phyloP scores from a whole-genome alignment of 2,329 filamentous ascomycete genomes.

The Fusarium paranaense region DNA sequence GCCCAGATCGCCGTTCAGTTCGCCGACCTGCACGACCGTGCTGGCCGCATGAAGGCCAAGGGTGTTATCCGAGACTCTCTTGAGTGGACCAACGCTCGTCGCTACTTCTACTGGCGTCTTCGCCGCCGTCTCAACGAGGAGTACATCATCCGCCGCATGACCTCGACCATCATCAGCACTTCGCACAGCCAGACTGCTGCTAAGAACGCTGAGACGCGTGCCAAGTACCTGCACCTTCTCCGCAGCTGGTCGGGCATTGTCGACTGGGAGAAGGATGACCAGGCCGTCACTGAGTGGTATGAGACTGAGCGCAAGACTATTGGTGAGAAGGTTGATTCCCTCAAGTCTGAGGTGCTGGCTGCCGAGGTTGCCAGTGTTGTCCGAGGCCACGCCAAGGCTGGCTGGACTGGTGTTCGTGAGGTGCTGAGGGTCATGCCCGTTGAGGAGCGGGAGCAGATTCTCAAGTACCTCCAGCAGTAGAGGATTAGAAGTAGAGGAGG shows the following conservation, averaged over 20 bases:
- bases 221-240: slow-evolving; percentile 78
- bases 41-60: slow-evolving; percentile 98
- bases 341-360: slow-evolving; percentile 78
- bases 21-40: slow-evolving; percentile 95
- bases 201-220: slow-evolving; percentile 66
- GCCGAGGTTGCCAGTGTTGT: slow-evolving; percentile 60
- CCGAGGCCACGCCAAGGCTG: slow-evolving; percentile 68
- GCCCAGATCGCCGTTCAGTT: slow-evolving; percentile 96
- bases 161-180: slow-evolving; percentile 53
- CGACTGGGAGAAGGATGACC: slow-evolving; percentile 83
- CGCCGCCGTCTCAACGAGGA: slow-evolving; percentile 97
- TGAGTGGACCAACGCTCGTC: slow-evolving; percentile 87
- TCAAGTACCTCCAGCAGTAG: slow-evolving; percentile 68
- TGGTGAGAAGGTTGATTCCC: slow-evolving; percentile 82
- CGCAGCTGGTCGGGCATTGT: slow-evolving; percentile 85
- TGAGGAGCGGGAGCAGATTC: slow-evolving; percentile 85
- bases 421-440: slow-evolving; percentile 88
- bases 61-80: slow-evolving; percentile 87
- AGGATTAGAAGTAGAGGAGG: neutral
- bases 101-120: slow-evolving; percentile 99
- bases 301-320: slow-evolving; percentile 91
- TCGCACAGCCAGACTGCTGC: slow-evolving; percentile 48
- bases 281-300: slow-evolving; percentile 91
- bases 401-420: slow-evolving; percentile 87
- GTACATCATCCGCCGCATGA: slow-evolving; percentile 93